Base-by-base conservation (phyloP, 805 yeast genomes). In the Ogataea paraovalis region DNA sequence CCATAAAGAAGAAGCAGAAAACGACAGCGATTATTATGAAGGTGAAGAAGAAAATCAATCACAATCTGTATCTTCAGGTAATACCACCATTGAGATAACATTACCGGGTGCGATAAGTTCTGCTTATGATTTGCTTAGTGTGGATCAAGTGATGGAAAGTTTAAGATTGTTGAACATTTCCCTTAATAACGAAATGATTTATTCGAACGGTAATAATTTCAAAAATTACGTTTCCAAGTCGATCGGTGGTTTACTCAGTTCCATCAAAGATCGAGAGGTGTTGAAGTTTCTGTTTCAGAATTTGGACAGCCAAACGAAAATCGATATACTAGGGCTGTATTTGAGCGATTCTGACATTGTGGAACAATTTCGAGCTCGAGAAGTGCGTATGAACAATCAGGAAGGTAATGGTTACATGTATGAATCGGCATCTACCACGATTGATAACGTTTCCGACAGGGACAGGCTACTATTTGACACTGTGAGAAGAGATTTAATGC, bases 311-410 rank as follows among this genome's bases (percentile, higher is more conserved):
- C 42, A 41, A 3, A 42, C 50, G 18, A 61, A 60, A 28, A 47
- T 55, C 25, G 41, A 48, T 4, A 48, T 60, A 2, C 21, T 62
- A 45, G 39, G 48, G 20, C 20, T 43, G 18, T 58, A 55, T 28
- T 48, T 62, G 39, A 47, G 43, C 5, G 64, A 62, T 45, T 49
- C 54, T 9, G 30, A 23, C 1, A 38, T 57, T 14, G 49, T 57
- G 7, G 38, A 42, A 12, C 48, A 43, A 20, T 51, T 57, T 44
- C 49, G 42, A 41, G 36, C n/a, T 6, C n/a, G 22, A 10, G 32
- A 39, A n/a, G 14, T 12, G n/a, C 25, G 9, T 20, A 19, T 21
- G n/a, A 16, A 7, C 12, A 25, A 37, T 20, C 21, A 37, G 4
- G 12, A 22, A 1, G 28, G n/a, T 23, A 7, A 23, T 39, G 27